Conservation (phyloP, 495 filamentous ascomycete genomes). For the Alectoria sarmentosa region DNA sequence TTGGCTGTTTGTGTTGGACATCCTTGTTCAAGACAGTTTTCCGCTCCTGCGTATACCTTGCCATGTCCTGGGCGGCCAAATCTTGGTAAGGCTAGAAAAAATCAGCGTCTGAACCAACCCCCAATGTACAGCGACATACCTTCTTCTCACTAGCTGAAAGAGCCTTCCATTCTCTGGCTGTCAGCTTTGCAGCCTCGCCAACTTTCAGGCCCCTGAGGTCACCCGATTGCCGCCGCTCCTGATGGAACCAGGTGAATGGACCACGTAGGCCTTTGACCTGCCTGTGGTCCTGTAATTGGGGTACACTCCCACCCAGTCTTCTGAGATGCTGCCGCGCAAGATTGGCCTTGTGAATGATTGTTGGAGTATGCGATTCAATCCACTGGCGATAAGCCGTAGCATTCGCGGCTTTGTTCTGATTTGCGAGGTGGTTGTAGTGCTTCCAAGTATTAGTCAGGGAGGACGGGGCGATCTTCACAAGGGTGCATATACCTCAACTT, state of each 20-base stretch:
- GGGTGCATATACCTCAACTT: constrained; percentile 34
- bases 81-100: constrained; percentile 20
- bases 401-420: constrained; percentile 41
- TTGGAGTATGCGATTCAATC: constrained; percentile 50
- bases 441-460: constrained; percentile 22
- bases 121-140: constrained; percentile 32
- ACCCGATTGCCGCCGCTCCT: constrained; percentile 39
- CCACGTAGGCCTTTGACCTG: constrained; percentile 40
- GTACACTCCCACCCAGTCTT: constrained; percentile 23
- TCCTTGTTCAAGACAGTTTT: constrained; percentile 26
- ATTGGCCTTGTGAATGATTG: constrained; percentile 57
- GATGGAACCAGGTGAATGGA: constrained; percentile 41
- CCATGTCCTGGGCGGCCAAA: constrained; percentile 15
- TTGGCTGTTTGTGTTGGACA: background rate
- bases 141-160: constrained; percentile 46
- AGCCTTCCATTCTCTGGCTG: constrained; percentile 51
- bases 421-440: constrained; percentile 46
- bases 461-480: background rate
- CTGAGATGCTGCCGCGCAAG: constrained; percentile 48
- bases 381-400: constrained; percentile 46
- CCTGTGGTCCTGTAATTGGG: constrained; percentile 50
- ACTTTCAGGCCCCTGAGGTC: constrained; percentile 38
- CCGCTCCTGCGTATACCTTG: constrained; percentile 24
- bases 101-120: background rate
- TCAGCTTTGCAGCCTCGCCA: constrained; percentile 28